Evolutionary conservation across 1,284 basidiomycete species (phyloP), one percentile per base, ranked within the genome.

Genomic region (Sparassis latifolia): DNA sequence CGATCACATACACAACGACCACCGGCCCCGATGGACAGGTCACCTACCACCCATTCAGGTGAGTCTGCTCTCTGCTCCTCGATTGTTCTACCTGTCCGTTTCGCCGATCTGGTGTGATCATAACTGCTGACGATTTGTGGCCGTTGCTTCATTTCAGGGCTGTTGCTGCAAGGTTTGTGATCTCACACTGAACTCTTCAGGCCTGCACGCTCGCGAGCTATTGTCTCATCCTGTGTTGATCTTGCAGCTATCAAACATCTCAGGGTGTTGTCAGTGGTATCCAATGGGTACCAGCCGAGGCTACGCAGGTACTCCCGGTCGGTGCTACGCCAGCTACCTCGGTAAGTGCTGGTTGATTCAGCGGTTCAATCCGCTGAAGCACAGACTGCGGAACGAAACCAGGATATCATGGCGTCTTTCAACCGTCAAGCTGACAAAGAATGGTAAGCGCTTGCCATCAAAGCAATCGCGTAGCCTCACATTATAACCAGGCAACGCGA

Each of bases 211-310:
- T 20, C 20, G 20, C 20, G 20, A 20, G 20, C 20, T 20, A 20
- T 20, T 20, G 20, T 20, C 20, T 20, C 20, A 20, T 20, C 20
- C 20, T 20, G 20, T 20, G 20, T 20, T 20, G 48, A 7, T 4
- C 2, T n/a, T 52, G 35, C 58, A 89, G 86, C 59, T 89, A 89
- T 68, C 79, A 82, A 59, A 87, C 84, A 1, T 68, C 80, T 10
- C 75, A 74, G 56, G 86, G 86, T 12, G 58, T 83, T 33, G 77
- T 88, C 35, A 76, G 65, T 51, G 85, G 86, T 29, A 86, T 87
- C 51, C 85, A 88, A 61, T 89, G 86, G 87, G 73, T 86, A 28
- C 84, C 85, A 28, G 78, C 76, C 10, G 85, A 87, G 58, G 74
- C 82, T 2, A 83, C 82, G 0, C 70, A 75, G 44, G 73, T 80